Conservation (phyloP, 805 yeast species). For the Metschnikowia anglica region DNA sequence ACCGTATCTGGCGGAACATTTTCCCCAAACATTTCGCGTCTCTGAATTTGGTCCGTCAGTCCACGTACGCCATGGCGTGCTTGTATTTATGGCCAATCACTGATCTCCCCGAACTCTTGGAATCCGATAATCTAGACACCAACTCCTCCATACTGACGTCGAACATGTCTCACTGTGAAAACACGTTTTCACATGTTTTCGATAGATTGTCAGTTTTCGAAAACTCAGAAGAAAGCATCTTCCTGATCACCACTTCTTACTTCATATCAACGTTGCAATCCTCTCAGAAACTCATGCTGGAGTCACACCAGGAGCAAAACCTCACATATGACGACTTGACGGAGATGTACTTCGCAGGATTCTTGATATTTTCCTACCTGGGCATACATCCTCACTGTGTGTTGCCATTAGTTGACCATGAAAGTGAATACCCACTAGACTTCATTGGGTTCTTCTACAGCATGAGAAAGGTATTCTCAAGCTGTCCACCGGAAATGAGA, state of each 20-base stretch:
- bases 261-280: constrained; percentile 21
- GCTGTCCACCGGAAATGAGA: constrained; percentile 8
- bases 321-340: constrained; percentile 9
- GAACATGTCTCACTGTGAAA: not conserved
- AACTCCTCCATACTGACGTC: constrained; percentile 1
- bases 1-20: constrained; percentile 26
- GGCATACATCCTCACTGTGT: constrained; percentile 34
- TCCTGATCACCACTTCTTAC: constrained; percentile 24
- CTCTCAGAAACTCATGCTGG: constrained; percentile 8
- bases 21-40: constrained; percentile 28
- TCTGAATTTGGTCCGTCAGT: constrained; percentile 28
- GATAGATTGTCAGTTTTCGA: constrained; percentile 10
- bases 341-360: constrained; percentile 16
- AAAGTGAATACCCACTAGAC: constrained; percentile 20
- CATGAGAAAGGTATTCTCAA: constrained; percentile 9
- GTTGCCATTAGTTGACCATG: constrained; percentile 30
- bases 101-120: constrained; percentile 17
- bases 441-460: constrained; percentile 19
- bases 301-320: not conserved
- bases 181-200: constrained; percentile 13
- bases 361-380: constrained; percentile 29
- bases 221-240: constrained; percentile 17
- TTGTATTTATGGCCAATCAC: constrained; percentile 27
- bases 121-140: constrained; percentile 7
- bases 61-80: constrained; percentile 27